A percentile compares a stretch with the other conserved stretches of the same genome.
Conservation (phyloP, 805 yeast species). For the Brettanomyces nanus region DNA sequence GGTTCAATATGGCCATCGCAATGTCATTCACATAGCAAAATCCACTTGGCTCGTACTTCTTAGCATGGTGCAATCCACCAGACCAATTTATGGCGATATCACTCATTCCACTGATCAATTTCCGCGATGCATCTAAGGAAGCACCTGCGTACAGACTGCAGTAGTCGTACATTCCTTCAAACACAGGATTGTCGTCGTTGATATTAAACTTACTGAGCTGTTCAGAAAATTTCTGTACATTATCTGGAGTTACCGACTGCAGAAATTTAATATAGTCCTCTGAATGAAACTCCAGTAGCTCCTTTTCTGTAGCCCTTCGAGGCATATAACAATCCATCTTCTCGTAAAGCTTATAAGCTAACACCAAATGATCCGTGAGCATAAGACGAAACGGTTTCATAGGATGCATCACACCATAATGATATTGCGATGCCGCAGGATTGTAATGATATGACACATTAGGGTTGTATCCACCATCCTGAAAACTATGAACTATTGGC, state of each 20-base stretch:
- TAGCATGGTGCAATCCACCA: slow-evolving; percentile 96
- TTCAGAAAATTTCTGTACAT: slow-evolving; percentile 47
- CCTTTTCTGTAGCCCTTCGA: slow-evolving; percentile 71
- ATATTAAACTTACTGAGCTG: slow-evolving; percentile 69
- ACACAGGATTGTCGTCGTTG: slow-evolving; percentile 91
- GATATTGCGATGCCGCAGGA: slow-evolving; percentile 71
- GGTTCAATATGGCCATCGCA: slow-evolving; percentile 77
- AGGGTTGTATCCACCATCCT: slow-evolving; percentile 35
- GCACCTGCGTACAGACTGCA: slow-evolving; percentile 89
- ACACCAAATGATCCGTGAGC: slow-evolving; percentile 88
- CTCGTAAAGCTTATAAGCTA: slow-evolving; percentile 77
- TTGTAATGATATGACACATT: slow-evolving; percentile 85
- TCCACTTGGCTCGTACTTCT: slow-evolving; percentile 89
- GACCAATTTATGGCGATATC: slow-evolving; percentile 96
- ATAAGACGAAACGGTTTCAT: slow-evolving; percentile 94
- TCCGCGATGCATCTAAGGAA: slow-evolving; percentile 84
- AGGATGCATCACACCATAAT: slow-evolving; percentile 93
- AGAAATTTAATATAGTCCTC: slow-evolving; percentile 79
- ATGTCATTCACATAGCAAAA: slow-evolving; percentile 94
- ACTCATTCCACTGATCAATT: slow-evolving; percentile 75
- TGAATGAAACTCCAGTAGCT: slow-evolving; percentile 74
- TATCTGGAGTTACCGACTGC: slow-evolving; percentile 69
- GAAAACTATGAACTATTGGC: slow-evolving; percentile 30
- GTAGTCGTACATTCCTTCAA: slow-evolving; percentile 91
- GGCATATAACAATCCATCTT: slow-evolving; percentile 87